Evolutionary conservation across 805 yeast genomes (phyloP).

Genomic region (Blastobotrys muscicola): DNA sequence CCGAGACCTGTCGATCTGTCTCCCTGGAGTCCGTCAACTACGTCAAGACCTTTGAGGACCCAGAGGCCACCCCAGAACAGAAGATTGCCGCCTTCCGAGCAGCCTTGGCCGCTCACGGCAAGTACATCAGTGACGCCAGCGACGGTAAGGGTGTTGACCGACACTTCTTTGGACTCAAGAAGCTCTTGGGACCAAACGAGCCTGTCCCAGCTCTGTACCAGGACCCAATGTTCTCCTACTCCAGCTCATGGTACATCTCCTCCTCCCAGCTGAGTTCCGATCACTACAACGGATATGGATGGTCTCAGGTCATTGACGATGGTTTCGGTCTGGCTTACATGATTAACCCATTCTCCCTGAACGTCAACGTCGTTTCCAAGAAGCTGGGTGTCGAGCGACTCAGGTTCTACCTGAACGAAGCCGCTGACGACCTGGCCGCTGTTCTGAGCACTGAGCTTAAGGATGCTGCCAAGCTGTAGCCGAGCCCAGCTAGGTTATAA

Average conservation of each 20-base stretch:
- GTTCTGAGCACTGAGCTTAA: constrained; percentile 36
- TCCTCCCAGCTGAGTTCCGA: constrained; percentile 85
- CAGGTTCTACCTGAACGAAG: constrained; percentile 58
- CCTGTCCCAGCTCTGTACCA: constrained; percentile 53
- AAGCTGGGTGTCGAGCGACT: constrained; percentile 41
- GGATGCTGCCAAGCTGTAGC: constrained; percentile 29
- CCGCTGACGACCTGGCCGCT: constrained; percentile 74
- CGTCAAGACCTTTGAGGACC: constrained; percentile 64
- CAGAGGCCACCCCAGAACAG: constrained; percentile 38
- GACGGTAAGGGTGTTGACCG: constrained; percentile 89
- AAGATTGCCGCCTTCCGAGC: constrained; percentile 60
- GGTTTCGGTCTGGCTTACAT: constrained; percentile 94
- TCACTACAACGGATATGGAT: constrained; percentile 85
- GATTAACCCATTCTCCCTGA: constrained; percentile 76
- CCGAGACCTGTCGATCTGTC: constrained; percentile 87
- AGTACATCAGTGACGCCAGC: constrained; percentile 66
- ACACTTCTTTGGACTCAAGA: constrained; percentile 82
- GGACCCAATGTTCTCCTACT: constrained; percentile 69
- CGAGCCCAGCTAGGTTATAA: not conserved
- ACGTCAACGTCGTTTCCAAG: constrained; percentile 74
- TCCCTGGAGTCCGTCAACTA: constrained; percentile 60
- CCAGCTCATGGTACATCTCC: constrained; percentile 77
- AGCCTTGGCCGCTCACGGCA: constrained; percentile 67
- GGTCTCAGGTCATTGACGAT: constrained; percentile 88
- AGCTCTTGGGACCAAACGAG: constrained; percentile 52